phyloP scores from a whole-genome alignment of 208 protist species.

The Tritrichomonas musculus region DNA sequence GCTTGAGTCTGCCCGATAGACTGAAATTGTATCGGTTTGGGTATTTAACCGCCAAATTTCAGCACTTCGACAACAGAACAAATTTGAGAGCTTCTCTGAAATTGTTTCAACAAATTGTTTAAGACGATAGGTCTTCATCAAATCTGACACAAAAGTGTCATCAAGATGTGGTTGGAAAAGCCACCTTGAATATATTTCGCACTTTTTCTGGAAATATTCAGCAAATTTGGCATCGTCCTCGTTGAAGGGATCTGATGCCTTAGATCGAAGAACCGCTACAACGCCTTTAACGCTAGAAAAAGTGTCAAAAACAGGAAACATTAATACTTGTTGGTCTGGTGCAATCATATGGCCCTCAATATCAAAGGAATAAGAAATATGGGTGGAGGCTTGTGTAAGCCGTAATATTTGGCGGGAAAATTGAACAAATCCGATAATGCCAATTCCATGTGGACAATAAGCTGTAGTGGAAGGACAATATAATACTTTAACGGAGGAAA shows the following conservation, averaged over 20 bases:
- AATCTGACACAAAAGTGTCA: not conserved
- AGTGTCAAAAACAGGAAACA: not conserved
- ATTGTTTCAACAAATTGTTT: not conserved
- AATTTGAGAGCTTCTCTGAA: not conserved
- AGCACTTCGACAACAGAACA: not conserved
- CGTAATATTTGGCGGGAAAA: not conserved
- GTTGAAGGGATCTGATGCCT: not conserved
- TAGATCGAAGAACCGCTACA: not conserved
- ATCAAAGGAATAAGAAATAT: not conserved
- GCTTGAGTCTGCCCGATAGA: not conserved
- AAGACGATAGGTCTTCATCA: not conserved
- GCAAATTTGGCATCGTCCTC: not conserved
- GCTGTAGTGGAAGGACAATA: conserved; percentile 10
- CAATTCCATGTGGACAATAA: not conserved
- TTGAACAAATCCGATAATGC: not conserved
- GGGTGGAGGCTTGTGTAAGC: not conserved
- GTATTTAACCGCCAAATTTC: not conserved
- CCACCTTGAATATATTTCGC: not conserved
- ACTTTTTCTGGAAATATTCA: not conserved
- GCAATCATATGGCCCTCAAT: not conserved
- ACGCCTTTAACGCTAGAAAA: not conserved
- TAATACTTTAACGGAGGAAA: not conserved
- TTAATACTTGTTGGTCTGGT: not conserved
- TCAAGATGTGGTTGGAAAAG: not conserved
- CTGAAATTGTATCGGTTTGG: not conserved